Percentiles rank a stretch among this genome's conserved stretches.
Conservation (phyloP, 176 grass and related monocot genomes). For the Musa acuminata region DNA sequence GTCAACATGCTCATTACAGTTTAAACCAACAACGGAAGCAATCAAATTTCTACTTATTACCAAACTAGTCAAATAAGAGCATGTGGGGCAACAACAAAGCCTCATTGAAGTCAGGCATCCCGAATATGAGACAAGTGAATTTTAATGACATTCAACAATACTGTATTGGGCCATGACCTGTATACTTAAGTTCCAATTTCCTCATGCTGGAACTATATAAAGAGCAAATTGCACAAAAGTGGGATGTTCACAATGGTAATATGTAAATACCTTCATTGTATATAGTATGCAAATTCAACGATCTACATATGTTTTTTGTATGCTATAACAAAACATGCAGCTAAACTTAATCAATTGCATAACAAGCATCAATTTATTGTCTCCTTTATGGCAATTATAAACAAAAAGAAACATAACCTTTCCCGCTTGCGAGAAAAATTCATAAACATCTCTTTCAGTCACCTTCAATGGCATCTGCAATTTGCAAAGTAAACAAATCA, state of each 20-base stretch:
- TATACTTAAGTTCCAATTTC: too few relatives aligned
- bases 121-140: not conserved
- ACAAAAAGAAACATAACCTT: not conserved
- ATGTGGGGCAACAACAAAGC: not conserved
- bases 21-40: too few relatives aligned
- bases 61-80: not conserved
- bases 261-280: not conserved
- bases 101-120: slow-evolving; percentile 1
- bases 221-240: not conserved
- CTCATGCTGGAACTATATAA: not conserved
- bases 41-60: too few relatives aligned
- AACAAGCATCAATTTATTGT: not conserved
- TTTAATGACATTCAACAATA: not conserved
- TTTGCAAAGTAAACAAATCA: not conserved
- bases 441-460: not conserved
- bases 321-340: not conserved
- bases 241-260: not conserved
- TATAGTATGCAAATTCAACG: not conserved
- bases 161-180: not conserved
- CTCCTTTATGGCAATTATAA: not conserved
- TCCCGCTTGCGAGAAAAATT: slow-evolving; percentile 6
- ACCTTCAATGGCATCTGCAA: slow-evolving; percentile 3
- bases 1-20: too few relatives aligned
- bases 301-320: not conserved
- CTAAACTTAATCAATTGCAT: not conserved